Conservation (phyloP, 768 basidiomycete species). For the Boletus fagicola region DNA sequence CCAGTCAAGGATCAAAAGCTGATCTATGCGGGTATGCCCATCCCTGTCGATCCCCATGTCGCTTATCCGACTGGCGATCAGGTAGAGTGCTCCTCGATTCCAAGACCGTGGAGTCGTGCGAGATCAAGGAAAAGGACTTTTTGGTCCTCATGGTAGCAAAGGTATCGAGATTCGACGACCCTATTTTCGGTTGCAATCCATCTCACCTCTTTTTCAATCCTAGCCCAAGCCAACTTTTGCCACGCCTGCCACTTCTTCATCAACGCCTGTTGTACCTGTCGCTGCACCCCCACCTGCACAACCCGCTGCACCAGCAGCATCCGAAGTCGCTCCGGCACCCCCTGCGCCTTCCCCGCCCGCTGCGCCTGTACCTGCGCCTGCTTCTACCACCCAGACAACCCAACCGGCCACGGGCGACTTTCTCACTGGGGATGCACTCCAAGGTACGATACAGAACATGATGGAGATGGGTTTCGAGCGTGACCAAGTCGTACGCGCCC, state of each 20-base stretch:
- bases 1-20: conserved; percentile 79
- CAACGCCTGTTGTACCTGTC: conserved; percentile 20
- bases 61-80: conserved; percentile 31
- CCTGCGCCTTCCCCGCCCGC: conserved; percentile 35
- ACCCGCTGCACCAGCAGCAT: conserved; percentile 29
- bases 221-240: conserved; percentile 55
- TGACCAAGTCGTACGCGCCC: conserved; percentile 78
- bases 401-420: conserved; percentile 53
- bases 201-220: conserved; percentile 6
- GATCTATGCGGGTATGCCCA: conserved; percentile 80
- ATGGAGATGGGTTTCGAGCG: conserved; percentile 91
- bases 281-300: conserved; percentile 20
- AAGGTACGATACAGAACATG: conserved; percentile 79
- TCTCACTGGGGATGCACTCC: conserved; percentile 72
- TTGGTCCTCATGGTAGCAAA: conserved; percentile 99
- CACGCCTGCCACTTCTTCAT: conserved; percentile 21
- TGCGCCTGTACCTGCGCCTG: conserved; percentile 31
- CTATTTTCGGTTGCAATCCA: not conserved
- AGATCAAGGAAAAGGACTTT: conserved; percentile 99
- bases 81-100: conserved; percentile 90
- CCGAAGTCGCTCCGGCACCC: conserved; percentile 33
- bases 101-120: conserved; percentile 82
- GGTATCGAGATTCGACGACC: conserved; percentile 52
- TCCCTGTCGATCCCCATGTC: conserved; percentile 8
- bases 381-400: conserved; percentile 29